Percentiles rank a stretch among this genome's conserved stretches.
phyloP scores from a whole-genome alignment of 345 rosid species.

The Crucihimalaya himalaica region DNA sequence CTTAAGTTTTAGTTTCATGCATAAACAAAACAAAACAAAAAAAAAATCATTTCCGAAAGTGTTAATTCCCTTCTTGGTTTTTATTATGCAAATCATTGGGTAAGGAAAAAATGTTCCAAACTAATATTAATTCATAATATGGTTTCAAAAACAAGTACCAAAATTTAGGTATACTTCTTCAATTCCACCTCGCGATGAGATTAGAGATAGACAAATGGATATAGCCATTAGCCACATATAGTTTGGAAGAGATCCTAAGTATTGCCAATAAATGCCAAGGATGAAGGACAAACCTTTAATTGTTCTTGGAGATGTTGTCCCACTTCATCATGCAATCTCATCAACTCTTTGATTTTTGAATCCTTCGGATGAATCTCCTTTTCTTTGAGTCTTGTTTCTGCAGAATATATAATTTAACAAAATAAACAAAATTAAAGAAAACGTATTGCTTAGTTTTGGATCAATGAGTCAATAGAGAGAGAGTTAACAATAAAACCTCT shows the following conservation, averaged over 20 bases:
- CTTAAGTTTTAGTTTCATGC: too few relatives aligned
- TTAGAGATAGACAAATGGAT: neutral
- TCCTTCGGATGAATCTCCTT: neutral
- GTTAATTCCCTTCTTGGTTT: too few relatives aligned
- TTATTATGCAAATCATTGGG: too few relatives aligned
- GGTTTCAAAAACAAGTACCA: too few relatives aligned
- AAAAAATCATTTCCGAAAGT: too few relatives aligned
- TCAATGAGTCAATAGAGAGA: too few relatives aligned
- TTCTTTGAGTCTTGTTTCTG: neutral
- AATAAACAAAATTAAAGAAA: neutral
- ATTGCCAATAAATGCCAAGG: neutral
- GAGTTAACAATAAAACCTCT: neutral
- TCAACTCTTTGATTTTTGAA: neutral
- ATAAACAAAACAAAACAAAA: too few relatives aligned
- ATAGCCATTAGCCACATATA: neutral
- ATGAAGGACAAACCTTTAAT: neutral
- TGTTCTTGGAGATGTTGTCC: conserved; percentile 7
- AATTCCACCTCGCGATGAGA: neutral
- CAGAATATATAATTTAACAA: neutral
- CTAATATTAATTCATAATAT: too few relatives aligned
- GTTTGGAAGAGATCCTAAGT: neutral
- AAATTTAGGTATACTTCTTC: too few relatives aligned
- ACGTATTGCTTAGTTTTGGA: neutral
- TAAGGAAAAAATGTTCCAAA: too few relatives aligned
- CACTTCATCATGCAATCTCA: conserved; percentile 12